A percentile compares a stretch with the other conserved stretches of the same genome.
Conservation (phyloP, 2,329 filamentous ascomycete species). For the Knoxdaviesia capensis region DNA sequence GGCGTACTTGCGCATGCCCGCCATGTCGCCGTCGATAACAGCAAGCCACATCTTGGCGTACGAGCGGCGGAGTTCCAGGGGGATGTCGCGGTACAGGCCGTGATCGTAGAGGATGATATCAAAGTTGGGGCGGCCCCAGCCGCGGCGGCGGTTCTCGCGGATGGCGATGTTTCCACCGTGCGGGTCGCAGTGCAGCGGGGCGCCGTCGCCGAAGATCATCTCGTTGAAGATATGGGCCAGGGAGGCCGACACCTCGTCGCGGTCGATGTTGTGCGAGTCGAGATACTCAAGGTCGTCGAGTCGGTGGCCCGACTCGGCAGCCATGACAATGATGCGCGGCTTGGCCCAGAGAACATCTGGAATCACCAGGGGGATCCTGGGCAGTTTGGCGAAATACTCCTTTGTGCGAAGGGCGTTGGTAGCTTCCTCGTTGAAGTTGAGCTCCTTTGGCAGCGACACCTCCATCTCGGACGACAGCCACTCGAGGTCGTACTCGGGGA, state of each 20-base stretch:
- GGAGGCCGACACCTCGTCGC: conserved; percentile 85
- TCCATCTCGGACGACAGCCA: conserved; percentile 95
- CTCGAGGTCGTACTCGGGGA: conserved; percentile 92
- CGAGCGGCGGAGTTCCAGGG: conserved; percentile 52
- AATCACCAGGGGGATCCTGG: conserved; percentile 64
- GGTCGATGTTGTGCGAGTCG: conserved; percentile 69
- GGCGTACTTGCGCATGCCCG: conserved; percentile 71
- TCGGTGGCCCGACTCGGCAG: conserved; percentile 67
- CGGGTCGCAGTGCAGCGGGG: conserved; percentile 87
- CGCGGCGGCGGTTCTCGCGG: conserved; percentile 45
- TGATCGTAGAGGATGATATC: conserved; percentile 95
- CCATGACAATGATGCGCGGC: conserved; percentile 85
- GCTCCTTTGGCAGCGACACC: conserved; percentile 67
- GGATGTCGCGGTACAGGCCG: conserved; percentile 86
- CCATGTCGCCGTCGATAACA: conserved; percentile 75
- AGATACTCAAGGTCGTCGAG: conserved; percentile 79
- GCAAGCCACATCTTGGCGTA: conserved; percentile 98
- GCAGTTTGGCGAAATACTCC: conserved; percentile 59
- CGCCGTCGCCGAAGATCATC: conserved; percentile 88
- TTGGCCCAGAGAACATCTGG: conserved; percentile 81
- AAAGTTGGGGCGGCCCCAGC: conserved; percentile 46
- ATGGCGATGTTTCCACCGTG: conserved; percentile 94
- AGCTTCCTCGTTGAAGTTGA: conserved; percentile 76
- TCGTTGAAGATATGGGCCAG: conserved; percentile 92
- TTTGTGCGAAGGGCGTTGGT: conserved; percentile 63